Percentiles rank a stretch among this genome's conserved stretches.
Evolutionary conservation across 164 flowering plant species (phyloP).

Genomic region (Vitis cinerea): DNA sequence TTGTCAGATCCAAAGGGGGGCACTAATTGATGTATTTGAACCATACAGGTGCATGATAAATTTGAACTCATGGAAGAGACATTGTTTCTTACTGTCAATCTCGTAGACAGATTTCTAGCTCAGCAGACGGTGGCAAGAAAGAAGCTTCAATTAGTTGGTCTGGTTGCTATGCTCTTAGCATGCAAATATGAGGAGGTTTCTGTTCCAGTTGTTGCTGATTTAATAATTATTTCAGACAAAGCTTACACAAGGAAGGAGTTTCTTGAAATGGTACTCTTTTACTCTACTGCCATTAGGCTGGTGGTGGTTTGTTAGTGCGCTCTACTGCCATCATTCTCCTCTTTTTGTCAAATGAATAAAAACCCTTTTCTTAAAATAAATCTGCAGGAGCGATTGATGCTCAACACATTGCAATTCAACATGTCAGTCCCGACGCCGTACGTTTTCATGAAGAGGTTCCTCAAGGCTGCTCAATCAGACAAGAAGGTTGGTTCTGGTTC

Average conservation of each 20-base stretch:
- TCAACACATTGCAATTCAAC: slow-evolving; percentile 59
- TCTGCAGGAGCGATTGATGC: slow-evolving; percentile 56
- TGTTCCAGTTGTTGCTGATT: slow-evolving; percentile 57
- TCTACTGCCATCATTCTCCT: not conserved
- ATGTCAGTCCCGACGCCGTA: slow-evolving; percentile 61
- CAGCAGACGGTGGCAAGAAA: slow-evolving; percentile 43
- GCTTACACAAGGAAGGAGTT: slow-evolving; percentile 57
- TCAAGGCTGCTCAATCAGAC: slow-evolving; percentile 71
- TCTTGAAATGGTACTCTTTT: slow-evolving; percentile 51
- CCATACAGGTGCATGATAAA: slow-evolving; percentile 61
- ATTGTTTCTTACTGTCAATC: slow-evolving; percentile 52
- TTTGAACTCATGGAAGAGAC: slow-evolving; percentile 64
- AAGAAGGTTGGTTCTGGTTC: slow-evolving; percentile 33
- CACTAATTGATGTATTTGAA: not conserved
- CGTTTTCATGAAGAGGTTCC: slow-evolving; percentile 57
- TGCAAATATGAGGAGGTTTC: slow-evolving; percentile 75
- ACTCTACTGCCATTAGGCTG: no score
- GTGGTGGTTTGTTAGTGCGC: no score
- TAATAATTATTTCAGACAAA: slow-evolving; percentile 58
- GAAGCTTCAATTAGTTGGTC: slow-evolving; percentile 69
- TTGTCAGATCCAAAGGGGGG: no score
- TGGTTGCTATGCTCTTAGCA: slow-evolving; percentile 61
- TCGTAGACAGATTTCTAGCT: slow-evolving; percentile 60
- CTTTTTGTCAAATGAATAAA: not conserved
- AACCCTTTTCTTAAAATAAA: not conserved